A percentile compares a stretch with the other conserved stretches of the same genome.
Conservation (phyloP, 495 filamentous ascomycete species). For the Trichoderma gamsii region DNA sequence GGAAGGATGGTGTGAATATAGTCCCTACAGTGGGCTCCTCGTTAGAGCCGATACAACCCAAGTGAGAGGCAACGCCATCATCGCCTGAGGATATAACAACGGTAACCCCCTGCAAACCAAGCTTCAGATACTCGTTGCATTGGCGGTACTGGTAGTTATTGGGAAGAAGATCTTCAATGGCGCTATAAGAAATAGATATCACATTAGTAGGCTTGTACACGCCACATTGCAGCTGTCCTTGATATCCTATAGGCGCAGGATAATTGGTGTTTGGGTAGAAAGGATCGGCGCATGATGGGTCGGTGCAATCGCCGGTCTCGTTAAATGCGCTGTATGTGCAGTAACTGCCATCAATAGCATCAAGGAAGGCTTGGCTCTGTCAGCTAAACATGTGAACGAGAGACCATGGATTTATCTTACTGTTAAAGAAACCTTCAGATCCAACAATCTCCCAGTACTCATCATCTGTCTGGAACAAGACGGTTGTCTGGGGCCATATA, state of each 20-base stretch:
- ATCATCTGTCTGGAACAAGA: slow-evolving; percentile 56
- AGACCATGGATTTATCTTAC: background rate
- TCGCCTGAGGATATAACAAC: slow-evolving; percentile 55
- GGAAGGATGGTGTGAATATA: slow-evolving; percentile 24
- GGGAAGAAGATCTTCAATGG: slow-evolving; percentile 25
- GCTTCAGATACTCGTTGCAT: slow-evolving; percentile 48
- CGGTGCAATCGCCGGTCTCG: slow-evolving; percentile 28
- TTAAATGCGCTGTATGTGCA: slow-evolving; percentile 43
- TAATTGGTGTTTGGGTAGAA: slow-evolving; percentile 38
- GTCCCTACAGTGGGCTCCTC: background rate
- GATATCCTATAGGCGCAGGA: slow-evolving; percentile 43
- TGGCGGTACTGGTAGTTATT: slow-evolving; percentile 26
- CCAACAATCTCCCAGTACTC: slow-evolving; percentile 35
- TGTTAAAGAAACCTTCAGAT: background rate
- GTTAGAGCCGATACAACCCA: slow-evolving; percentile 23
- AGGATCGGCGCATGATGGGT: slow-evolving; percentile 32
- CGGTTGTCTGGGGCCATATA: slow-evolving; percentile 53
- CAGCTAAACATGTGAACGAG: background rate
- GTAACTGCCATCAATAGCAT: slow-evolving; percentile 57
- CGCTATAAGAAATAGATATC: slow-evolving; percentile 30
- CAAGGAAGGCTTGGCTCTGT: slow-evolving; percentile 25
- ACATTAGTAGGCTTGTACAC: slow-evolving; percentile 31
- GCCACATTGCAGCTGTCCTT: slow-evolving; percentile 51
- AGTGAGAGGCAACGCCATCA: slow-evolving; percentile 48
- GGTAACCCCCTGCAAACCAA: slow-evolving; percentile 55